These are phyloP conservation scores for Vinca minor DNA, from an alignment of 257 asterid genomes.

Conservation along the genomic window DNA sequence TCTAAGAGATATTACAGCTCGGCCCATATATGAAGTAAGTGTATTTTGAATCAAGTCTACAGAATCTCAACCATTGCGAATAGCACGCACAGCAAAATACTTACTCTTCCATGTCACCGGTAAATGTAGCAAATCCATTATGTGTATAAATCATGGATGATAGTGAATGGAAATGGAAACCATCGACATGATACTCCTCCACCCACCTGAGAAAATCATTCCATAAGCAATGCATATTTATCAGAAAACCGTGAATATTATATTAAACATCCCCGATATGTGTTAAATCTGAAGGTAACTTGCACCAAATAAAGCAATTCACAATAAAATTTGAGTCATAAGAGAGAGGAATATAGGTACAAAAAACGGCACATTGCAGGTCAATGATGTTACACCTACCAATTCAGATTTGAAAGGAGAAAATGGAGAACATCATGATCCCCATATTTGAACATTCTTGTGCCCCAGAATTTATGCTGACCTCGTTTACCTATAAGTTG, in stretches of 20 bases:
- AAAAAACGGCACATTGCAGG: background rate
- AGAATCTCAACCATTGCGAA: background rate
- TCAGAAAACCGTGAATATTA: conserved; percentile 15
- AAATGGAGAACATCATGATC: conserved; percentile 93
- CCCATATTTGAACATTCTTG: conserved; percentile 90
- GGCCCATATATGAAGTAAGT: background rate
- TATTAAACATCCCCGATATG: background rate
- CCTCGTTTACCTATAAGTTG: conserved; percentile 81
- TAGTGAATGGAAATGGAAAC: conserved; percentile 89
- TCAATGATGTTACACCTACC: conserved; percentile 35
- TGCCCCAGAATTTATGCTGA: conserved; percentile 96
- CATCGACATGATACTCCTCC: conserved; percentile 89
- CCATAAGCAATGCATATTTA: conserved; percentile 15
- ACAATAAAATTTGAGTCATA: conserved; percentile 5
- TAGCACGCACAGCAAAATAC: conserved; percentile 16
- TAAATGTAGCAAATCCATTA: conserved; percentile 88
- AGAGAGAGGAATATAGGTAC: conserved; percentile 1
- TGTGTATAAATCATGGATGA: conserved; percentile 95
- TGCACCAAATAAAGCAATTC: conserved; percentile 4
- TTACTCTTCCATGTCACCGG: conserved; percentile 95
- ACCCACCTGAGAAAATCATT: conserved; percentile 71
- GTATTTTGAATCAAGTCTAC: background rate
- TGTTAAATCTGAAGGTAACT: background rate
- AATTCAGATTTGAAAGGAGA: conserved; percentile 93
- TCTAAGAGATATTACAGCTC: background rate